Percentiles rank a stretch among this genome's conserved stretches.
Evolutionary conservation across 2,329 filamentous ascomycete genomes (phyloP).

Genomic region (Zasmidium angulare): DNA sequence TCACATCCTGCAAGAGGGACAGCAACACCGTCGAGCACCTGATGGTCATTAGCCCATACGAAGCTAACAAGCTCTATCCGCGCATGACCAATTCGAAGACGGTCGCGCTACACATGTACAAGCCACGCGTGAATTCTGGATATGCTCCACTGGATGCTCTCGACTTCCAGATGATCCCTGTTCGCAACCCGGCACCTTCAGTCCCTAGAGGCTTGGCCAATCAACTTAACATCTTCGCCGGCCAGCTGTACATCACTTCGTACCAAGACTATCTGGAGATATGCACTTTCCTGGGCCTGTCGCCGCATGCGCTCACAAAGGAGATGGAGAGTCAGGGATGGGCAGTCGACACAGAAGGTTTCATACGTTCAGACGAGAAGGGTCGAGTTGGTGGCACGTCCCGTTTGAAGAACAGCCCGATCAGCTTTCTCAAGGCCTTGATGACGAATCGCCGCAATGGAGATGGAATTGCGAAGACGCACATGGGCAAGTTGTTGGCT

Average conservation of each 20-base stretch:
- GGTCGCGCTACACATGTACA: conserved; percentile 52
- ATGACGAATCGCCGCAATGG: conserved; percentile 26
- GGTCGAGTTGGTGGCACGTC: conserved; percentile 19
- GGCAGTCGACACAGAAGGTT: conserved; percentile 20
- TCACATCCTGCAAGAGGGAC: conserved; percentile 35
- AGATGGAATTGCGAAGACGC: conserved; percentile 26
- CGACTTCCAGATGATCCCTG: conserved; percentile 38
- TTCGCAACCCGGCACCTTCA: background rate
- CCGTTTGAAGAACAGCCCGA: conserved; percentile 20
- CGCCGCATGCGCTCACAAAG: conserved; percentile 1
- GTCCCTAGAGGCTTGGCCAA: conserved; percentile 36
- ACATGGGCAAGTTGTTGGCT: conserved; percentile 28
- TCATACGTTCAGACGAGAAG: conserved; percentile 17
- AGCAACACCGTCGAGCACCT: conserved; percentile 30
- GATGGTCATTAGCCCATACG: conserved; percentile 61
- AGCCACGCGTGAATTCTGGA: conserved; percentile 43
- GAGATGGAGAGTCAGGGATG: conserved; percentile 11
- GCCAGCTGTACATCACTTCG: conserved; percentile 62
- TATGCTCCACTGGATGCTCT: conserved; percentile 47
- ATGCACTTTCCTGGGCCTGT: conserved; percentile 19
- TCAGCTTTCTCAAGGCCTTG: conserved; percentile 25
- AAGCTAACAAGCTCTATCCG: conserved; percentile 56
- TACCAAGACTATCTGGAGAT: conserved; percentile 53
- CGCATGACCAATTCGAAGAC: conserved; percentile 41
- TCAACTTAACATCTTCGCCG: conserved; percentile 66